Evolutionary conservation across 148 eudicot species (phyloP), one percentile per base, ranked within the genome.

Genomic region (Talinum fruticosum): DNA sequence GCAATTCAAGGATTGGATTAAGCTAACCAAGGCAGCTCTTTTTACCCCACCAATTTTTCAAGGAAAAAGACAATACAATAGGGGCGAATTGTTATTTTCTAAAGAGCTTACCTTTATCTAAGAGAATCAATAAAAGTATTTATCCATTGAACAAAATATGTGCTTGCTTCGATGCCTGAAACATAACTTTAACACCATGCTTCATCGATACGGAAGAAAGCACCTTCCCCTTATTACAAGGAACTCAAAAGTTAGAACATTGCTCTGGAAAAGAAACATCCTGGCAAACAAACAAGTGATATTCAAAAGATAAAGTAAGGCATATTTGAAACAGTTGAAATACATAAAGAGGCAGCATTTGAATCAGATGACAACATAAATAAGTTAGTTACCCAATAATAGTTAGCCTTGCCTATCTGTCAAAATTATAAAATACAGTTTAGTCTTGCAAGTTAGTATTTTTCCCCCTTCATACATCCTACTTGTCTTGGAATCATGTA

Each of bases 131-230:
- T 62, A 62, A 71, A 41, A 62, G 64, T 33, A 72, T 71, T 35
- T 12, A 71, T 28, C 80, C 62, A 57, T 4, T n/a, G 71, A 26
- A n/a, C 8, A 66, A 28, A 45, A 41, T 70, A 13, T 41, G 73
- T 71, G 80, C 71, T 61, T 72, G 44, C 74, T 77, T 69, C 74
- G 53, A 26, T 18, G 26, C 45, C 69, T 64, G 71, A 66, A 32
- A 45, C 26, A 66, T 10, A 49, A 47, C 64, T 64, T 62, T 72
- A 28, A 65, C 45, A 66, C 49, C 45, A 79, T 72, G 71, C 82
- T 79, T 79, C 82, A 26, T 73, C 26, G 24, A 33, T 79, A 79
- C 65, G 76, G 66, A 73, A 71, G 80, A 69, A 69, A 79, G 33
- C 75, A 79, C 76, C 81, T 79, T 72, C 41, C 72, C 66, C 72